phyloP scores from a whole-genome alignment of 2,329 filamentous ascomycete genomes.

The Ceratocystis variospora region DNA sequence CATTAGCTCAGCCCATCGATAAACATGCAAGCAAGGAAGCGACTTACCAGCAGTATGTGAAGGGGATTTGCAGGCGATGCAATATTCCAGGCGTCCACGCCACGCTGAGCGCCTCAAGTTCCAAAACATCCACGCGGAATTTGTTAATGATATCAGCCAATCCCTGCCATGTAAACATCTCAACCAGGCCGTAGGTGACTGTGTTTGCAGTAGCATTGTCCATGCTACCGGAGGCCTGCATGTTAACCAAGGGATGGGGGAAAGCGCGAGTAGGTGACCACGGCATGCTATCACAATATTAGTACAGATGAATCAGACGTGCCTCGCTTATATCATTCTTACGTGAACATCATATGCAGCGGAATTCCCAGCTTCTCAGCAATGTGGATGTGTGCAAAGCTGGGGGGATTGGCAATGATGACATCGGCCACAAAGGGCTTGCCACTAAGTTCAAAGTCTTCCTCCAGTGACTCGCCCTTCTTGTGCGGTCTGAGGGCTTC shows the following conservation, averaged over 20 bases:
- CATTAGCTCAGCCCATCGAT: not conserved
- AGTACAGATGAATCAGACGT: not conserved
- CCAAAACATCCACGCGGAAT: conserved; percentile 61
- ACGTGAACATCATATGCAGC: conserved; percentile 82
- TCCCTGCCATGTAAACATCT: conserved; percentile 89
- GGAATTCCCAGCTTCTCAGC: conserved; percentile 64
- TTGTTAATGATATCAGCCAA: conserved; percentile 82
- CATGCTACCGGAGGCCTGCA: conserved; percentile 55
- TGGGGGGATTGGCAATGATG: conserved; percentile 67
- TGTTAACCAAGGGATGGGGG: conserved; percentile 73
- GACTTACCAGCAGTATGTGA: conserved; percentile 70
- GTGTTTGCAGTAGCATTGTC: conserved; percentile 69
- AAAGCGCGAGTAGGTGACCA: conserved; percentile 79
- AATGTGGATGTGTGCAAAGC: conserved; percentile 61
- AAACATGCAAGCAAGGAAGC: not conserved
- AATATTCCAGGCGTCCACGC: conserved; percentile 75
- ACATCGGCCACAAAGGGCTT: conserved; percentile 70
- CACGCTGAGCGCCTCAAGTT: conserved; percentile 62
- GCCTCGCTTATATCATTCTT: conserved; percentile 26
- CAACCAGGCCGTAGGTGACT: conserved; percentile 69
- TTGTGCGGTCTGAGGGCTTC: conserved; percentile 35
- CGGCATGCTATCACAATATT: conserved; percentile 64
- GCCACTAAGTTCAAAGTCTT: conserved; percentile 30
- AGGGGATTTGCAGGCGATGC: conserved; percentile 60
- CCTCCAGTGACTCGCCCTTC: conserved; percentile 34